These are phyloP conservation scores for Fomitiporia mediterranea DNA, from an alignment of 1,284 basidiomycete species.

Conservation along the genomic window DNA sequence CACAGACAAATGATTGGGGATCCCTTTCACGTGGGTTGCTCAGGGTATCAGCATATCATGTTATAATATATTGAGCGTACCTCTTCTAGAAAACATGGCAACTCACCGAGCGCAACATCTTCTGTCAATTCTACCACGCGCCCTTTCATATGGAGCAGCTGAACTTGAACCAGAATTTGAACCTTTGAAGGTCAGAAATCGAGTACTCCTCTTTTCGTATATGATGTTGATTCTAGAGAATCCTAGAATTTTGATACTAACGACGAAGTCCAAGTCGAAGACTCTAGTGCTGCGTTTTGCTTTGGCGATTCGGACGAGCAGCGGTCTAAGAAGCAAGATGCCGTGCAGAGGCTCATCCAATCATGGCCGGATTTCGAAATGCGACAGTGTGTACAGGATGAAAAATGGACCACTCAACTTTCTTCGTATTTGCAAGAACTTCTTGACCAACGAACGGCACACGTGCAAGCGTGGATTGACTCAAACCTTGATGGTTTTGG, in stretches of 20 bases:
- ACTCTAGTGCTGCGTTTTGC: constrained; percentile 35
- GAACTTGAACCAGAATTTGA: constrained; percentile 44
- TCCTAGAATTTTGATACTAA: constrained; percentile 49
- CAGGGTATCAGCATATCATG: not conserved
- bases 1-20: constrained; percentile 59
- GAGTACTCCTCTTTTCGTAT: no score
- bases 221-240: no score
- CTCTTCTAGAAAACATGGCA: constrained; percentile 46
- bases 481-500: constrained; percentile 46
- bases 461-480: constrained; percentile 47
- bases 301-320: constrained; percentile 26
- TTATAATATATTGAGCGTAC: not conserved
- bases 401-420: constrained; percentile 38
- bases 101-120: constrained; percentile 48
- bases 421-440: constrained; percentile 35
- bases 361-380: constrained; percentile 31
- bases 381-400: constrained; percentile 34
- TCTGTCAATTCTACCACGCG: constrained; percentile 37
- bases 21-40: constrained; percentile 48
- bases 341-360: constrained; percentile 28
- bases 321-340: constrained; percentile 28
- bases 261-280: constrained; percentile 32
- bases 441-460: constrained; percentile 37
- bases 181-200: constrained; percentile 47
- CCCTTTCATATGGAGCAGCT: constrained; percentile 41